Percentiles rank a stretch among this genome's conserved stretches.
These are phyloP conservation scores for Stephanodiscus minutulus DNA, from an alignment of 108 stramenopile genomes.

Conservation along the genomic window DNA sequence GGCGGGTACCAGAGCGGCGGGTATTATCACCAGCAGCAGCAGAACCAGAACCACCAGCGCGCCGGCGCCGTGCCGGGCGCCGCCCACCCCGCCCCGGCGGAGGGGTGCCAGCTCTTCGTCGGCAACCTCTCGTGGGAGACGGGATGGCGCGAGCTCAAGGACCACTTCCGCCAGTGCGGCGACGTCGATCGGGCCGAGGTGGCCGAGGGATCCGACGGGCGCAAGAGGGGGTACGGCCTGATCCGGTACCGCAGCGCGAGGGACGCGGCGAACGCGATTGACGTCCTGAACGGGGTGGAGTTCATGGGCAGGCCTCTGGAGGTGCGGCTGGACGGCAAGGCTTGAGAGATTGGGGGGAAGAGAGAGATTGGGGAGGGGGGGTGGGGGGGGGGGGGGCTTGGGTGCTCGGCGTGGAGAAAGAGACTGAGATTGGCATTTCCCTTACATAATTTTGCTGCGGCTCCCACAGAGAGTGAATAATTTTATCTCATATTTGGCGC, in stretches of 20 bases:
- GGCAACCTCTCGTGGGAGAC: conserved; percentile 85
- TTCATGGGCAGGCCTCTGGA: conserved; percentile 74
- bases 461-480: too few species aligned
- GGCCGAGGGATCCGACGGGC: conserved; percentile 55
- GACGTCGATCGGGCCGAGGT: conserved; percentile 71
- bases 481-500: background rate
- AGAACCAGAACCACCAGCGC: background rate
- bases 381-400: background rate
- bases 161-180: conserved; percentile 91
- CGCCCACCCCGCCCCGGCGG: background rate
- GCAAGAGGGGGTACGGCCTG: conserved; percentile 86
- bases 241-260: conserved; percentile 79
- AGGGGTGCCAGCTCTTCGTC: conserved; percentile 58
- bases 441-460: too few species aligned
- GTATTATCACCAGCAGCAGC: background rate
- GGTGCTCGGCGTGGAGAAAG: background rate
- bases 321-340: conserved; percentile 75
- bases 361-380: background rate
- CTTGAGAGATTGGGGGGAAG: conserved; percentile 12
- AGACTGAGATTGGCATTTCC: background rate
- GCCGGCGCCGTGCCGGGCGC: too few species aligned
- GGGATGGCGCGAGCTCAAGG: conserved; percentile 93
- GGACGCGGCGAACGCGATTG: conserved; percentile 87
- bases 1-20: conserved; percentile 13
- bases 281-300: conserved; percentile 73